Evolutionary conservation across 139 green algal species (phyloP), one percentile per base, ranked within the genome.

Genomic region (Coelastrella sp.): DNA sequence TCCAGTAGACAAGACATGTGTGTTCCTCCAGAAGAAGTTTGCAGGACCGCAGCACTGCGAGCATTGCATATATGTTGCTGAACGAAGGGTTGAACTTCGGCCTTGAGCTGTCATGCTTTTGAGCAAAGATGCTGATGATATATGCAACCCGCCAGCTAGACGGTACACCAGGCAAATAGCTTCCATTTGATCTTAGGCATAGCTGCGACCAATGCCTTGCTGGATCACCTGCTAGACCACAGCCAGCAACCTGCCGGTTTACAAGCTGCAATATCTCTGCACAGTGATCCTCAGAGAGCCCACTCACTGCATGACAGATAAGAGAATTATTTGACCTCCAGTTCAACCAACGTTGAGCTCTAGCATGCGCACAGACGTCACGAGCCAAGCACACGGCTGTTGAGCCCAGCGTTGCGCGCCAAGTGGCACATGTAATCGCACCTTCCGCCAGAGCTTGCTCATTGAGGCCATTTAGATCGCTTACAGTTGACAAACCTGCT

Each of bases 151-250:
- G n/a, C n/a, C n/a, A n/a, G n/a, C n/a, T n/a, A n/a, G n/a, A n/a
- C n/a, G n/a, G n/a, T n/a, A n/a, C n/a, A n/a, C n/a, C n/a, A n/a
- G n/a, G n/a, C n/a, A n/a, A n/a, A n/a, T n/a, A n/a, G n/a, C n/a
- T n/a, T n/a, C n/a, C n/a, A n/a, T n/a, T n/a, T n/a, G n/a, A n/a
- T n/a, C n/a, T n/a, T n/a, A n/a, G n/a, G n/a, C n/a, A n/a, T n/a
- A n/a, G n/a, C n/a, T n/a, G n/a, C 57, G 11, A 19, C 23, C 23
- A 30, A 11, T 23, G 13, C 2, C 27, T 30, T 66, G 57, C 57
- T 66, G 62, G n/a, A n/a, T n/a, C n/a, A 85, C 79, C 79, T 51
- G 63, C 43, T 34, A 85, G 13, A 25, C 79, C 40, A 62, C 79
- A 85, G 79, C 79, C 79, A 30, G 62, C 60, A 32, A 21, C 15